Evolutionary conservation across 495 filamentous ascomycete genomes (phyloP), one percentile per base, ranked within the genome.

Genomic region (Cryomyces minteri): DNA sequence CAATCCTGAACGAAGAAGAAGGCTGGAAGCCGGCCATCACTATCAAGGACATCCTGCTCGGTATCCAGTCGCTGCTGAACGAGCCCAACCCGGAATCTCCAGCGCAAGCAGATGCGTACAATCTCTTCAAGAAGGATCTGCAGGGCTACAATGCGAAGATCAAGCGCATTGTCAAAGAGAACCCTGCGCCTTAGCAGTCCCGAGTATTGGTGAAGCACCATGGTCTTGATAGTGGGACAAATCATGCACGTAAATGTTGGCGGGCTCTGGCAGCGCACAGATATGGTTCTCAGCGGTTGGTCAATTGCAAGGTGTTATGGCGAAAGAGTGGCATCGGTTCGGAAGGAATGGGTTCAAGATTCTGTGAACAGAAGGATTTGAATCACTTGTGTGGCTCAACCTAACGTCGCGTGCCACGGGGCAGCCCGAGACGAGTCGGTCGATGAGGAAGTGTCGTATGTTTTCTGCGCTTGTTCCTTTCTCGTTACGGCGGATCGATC

Each of bases 11-110:
- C 62, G 92, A 99, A 60, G 90, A 99, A 50, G 90, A 99, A 57
- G 90, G 82, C 6, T 99, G 92, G 90, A 86, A 88, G 59, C 90
- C 90, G 6, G 88, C 92, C 2, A 99, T 96, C 58, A 99, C 92
- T 4, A 84, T 96, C 59, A 94, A 94, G 64, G 84, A 94, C 58
- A 94, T 99, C 49, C 75, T 96, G 6, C 73, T 96, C 3, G 90
- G 90, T 37, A 88, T 96, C 42, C 90, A 99, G 61, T 88, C 93
- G 54, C 72, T 99, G 6, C 72, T 99, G 6, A 76, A 99, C 56
- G 87, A 96, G 54, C 92, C 92, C 14, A 99, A 99, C 57, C 92
- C 92, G 0, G 90, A 96, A 38, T 93, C 85, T 0, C 90, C 90
- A 3, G 90, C 90, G 4, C 90, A 99, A 63, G 90, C 88, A 10